phyloP scores from a whole-genome alignment of 2,329 filamentous ascomycete species.

The Venturia asperata region DNA sequence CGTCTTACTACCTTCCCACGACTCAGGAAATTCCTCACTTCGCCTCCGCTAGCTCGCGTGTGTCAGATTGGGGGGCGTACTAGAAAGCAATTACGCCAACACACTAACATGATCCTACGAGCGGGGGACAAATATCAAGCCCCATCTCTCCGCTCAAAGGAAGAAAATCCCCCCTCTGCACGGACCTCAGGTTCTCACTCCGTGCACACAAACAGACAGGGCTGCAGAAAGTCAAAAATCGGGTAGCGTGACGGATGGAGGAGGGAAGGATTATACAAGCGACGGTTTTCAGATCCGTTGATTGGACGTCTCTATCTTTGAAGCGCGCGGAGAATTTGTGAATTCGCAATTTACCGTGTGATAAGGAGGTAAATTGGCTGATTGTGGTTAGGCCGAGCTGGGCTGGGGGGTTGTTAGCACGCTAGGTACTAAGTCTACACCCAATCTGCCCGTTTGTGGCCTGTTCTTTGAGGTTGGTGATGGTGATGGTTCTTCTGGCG shows the following conservation, averaged over 20 bases:
- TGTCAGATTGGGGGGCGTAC: too few relatives aligned
- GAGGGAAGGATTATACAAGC: conserved; percentile 1
- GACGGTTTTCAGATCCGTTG: not conserved
- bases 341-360: not conserved
- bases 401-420: not conserved
- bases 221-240: too few relatives aligned
- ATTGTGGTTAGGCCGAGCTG: conserved; percentile 1
- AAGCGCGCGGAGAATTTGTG: not conserved
- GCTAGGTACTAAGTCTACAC: not conserved
- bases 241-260: not conserved
- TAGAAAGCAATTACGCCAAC: too few relatives aligned
- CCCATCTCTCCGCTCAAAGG: not conserved
- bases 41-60: not conserved
- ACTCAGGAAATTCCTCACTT: not conserved
- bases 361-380: not conserved
- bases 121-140: not conserved
- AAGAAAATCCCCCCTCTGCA: too few relatives aligned
- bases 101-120: too few relatives aligned
- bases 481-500: not conserved
- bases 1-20: too few relatives aligned
- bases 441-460: not conserved
- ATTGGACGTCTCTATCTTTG: not conserved
- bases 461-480: not conserved
- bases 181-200: not conserved
- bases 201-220: too few relatives aligned